Evolutionary conservation across 257 asterid species (phyloP).

Genomic region (Salvia miltiorrhiza): DNA sequence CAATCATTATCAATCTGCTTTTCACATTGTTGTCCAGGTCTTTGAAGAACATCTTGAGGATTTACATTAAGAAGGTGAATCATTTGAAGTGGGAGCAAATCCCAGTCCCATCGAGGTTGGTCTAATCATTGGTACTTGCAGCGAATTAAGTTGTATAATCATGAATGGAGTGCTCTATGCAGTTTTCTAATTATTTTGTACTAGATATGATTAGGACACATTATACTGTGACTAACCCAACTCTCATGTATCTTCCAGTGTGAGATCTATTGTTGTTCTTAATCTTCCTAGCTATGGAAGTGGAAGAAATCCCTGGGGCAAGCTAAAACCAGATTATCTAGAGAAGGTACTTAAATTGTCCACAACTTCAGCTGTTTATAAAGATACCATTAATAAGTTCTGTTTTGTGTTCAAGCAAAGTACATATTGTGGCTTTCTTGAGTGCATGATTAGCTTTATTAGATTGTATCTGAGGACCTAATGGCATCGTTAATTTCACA

Average conservation of each 20-base stretch:
- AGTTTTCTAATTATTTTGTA: not conserved
- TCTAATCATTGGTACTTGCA: not conserved
- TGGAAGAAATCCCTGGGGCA: slow-evolving; percentile 98
- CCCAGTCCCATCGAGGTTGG: slow-evolving; percentile 74
- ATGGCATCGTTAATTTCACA: not conserved
- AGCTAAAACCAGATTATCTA: slow-evolving; percentile 70
- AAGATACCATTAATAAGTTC: not conserved
- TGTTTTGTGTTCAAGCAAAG: not conserved
- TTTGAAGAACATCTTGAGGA: slow-evolving; percentile 75
- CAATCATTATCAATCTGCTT: not conserved
- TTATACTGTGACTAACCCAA: slow-evolving; percentile 17
- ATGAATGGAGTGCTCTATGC: not conserved
- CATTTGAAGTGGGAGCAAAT: slow-evolving; percentile 73
- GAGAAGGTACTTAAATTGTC: slow-evolving; percentile 55
- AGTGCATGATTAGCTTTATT: not conserved
- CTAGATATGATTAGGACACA: slow-evolving; percentile 16
- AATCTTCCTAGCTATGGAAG: slow-evolving; percentile 95
- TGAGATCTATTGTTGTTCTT: slow-evolving; percentile 76
- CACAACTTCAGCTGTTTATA: not conserved
- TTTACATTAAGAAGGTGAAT: slow-evolving; percentile 71
- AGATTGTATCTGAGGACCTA: not conserved
- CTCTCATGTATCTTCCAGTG: slow-evolving; percentile 42
- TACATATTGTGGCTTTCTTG: not conserved
- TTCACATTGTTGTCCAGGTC: slow-evolving; percentile 51
- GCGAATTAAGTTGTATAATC: slow-evolving; percentile 8